Percentiles rank a stretch among this genome's conserved stretches.
Conservation (phyloP, 352 stramenopile genomes). For the Pythium pectinolyticum region DNA sequence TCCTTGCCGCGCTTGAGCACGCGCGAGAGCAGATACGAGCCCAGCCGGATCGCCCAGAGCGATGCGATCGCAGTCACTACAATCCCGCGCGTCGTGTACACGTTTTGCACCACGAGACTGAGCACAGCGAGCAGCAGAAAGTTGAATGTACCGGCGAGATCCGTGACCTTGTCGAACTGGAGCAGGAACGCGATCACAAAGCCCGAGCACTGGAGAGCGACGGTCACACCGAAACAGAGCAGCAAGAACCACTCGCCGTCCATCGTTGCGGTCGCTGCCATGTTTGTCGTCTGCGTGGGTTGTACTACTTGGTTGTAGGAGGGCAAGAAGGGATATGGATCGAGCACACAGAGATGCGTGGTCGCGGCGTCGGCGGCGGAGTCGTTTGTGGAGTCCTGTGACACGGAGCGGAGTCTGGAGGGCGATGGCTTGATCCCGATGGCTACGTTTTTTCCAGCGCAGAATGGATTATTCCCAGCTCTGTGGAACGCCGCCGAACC, state of each 20-base stretch:
- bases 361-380: too few species aligned
- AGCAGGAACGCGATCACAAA: conserved; percentile 57
- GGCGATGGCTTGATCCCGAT: too few species aligned
- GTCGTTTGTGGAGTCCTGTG: too few species aligned
- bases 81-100: conserved; percentile 47
- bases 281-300: neutral
- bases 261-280: conserved; percentile 19
- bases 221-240: conserved; percentile 47
- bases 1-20: conserved; percentile 75
- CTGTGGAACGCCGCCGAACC: neutral
- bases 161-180: conserved; percentile 71
- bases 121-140: conserved; percentile 56
- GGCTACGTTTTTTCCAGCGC: too few species aligned
- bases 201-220: conserved; percentile 57
- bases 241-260: conserved; percentile 41
- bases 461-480: neutral
- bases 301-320: too few species aligned
- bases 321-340: neutral
- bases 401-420: too few species aligned
- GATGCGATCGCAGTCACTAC: conserved; percentile 49
- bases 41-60: conserved; percentile 64
- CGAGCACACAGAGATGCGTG: too few species aligned
- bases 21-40: conserved; percentile 58
- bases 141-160: conserved; percentile 62
- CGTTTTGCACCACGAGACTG: conserved; percentile 43